Conservation (phyloP, 2,329 filamentous ascomycete genomes). For the Balansia obtecta region DNA sequence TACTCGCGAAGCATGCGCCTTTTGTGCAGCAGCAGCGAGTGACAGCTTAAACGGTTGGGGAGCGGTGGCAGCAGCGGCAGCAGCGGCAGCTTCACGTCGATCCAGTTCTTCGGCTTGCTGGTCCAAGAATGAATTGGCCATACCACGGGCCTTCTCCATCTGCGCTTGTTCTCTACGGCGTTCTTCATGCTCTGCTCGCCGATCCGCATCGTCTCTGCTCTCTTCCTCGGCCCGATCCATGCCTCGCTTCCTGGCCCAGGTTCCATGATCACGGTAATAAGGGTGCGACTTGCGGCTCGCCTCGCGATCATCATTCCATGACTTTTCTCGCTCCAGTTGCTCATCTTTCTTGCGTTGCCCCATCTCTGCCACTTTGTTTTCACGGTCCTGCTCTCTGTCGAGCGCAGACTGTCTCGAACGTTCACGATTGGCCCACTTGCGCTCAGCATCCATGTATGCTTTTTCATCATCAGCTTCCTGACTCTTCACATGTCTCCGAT, state of each 20-base stretch:
- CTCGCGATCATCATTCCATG: constrained; percentile 90
- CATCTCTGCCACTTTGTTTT: constrained; percentile 60
- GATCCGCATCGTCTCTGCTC: constrained; percentile 70
- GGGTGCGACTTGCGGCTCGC: constrained; percentile 56
- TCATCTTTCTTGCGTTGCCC: constrained; percentile 55
- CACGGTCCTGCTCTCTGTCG: constrained; percentile 71
- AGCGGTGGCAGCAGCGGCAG: constrained; percentile 25
- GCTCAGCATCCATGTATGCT: constrained; percentile 71
- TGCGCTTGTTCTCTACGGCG: constrained; percentile 55
- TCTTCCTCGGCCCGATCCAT: constrained; percentile 62
- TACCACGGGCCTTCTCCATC: constrained; percentile 65
- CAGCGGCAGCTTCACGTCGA: constrained; percentile 25
- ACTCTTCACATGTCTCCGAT: constrained; percentile 58
- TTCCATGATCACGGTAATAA: constrained; percentile 78
- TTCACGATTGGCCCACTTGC: constrained; percentile 85
- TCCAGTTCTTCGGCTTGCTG: constrained; percentile 69
- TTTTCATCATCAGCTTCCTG: constrained; percentile 67
- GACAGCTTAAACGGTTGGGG: constrained; percentile 86
- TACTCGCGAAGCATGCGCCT: constrained; percentile 42
- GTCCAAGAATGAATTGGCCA: constrained; percentile 86
- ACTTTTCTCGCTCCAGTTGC: constrained; percentile 47
- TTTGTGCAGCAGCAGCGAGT: constrained; percentile 78
- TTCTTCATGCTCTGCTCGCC: constrained; percentile 66
- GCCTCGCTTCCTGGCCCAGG: constrained; percentile 74
- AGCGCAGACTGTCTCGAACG: constrained; percentile 71